Percentiles rank a stretch among this genome's conserved stretches.
Conservation (phyloP, 2,329 filamentous ascomycete species). For the Lachnellula occidentalis region DNA sequence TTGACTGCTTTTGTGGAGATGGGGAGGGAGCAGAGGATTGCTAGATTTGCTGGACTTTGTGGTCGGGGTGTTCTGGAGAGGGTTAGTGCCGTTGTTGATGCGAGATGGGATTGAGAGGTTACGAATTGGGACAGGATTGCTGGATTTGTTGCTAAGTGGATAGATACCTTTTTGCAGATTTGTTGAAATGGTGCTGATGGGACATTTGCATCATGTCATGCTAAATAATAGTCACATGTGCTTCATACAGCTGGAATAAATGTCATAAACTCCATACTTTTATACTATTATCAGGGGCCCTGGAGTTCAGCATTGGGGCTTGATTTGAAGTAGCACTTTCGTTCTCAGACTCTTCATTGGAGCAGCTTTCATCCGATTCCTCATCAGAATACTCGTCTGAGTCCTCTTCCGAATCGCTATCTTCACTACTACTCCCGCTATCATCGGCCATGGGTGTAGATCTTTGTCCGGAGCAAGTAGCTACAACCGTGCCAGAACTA, state of each 20-base stretch:
- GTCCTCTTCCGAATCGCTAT: conserved; percentile 7
- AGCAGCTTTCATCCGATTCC: not conserved
- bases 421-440: conserved; percentile 7
- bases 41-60: conserved; percentile 45
- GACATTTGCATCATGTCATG: conserved; percentile 10
- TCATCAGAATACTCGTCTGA: conserved; percentile 1
- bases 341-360: not conserved
- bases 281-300: conserved; percentile 37
- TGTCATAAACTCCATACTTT: conserved; percentile 41
- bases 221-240: conserved; percentile 10
- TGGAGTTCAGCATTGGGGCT: not conserved
- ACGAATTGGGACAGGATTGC: not conserved
- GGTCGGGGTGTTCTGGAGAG: conserved; percentile 47
- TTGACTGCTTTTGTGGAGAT: conserved; percentile 54
- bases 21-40: conserved; percentile 42
- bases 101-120: conserved; percentile 24
- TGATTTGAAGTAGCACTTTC: not conserved
- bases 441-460: not conserved
- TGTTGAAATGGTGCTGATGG: not conserved
- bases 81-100: conserved; percentile 47
- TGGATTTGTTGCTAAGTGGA: conserved; percentile 1
- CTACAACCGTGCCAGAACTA: conserved; percentile 29
- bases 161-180: not conserved
- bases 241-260: conserved; percentile 11
- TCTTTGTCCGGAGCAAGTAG: conserved; percentile 31